Evolutionary conservation across 2,329 filamentous ascomycete genomes (phyloP).

Genomic region (Didymella lethalis): DNA sequence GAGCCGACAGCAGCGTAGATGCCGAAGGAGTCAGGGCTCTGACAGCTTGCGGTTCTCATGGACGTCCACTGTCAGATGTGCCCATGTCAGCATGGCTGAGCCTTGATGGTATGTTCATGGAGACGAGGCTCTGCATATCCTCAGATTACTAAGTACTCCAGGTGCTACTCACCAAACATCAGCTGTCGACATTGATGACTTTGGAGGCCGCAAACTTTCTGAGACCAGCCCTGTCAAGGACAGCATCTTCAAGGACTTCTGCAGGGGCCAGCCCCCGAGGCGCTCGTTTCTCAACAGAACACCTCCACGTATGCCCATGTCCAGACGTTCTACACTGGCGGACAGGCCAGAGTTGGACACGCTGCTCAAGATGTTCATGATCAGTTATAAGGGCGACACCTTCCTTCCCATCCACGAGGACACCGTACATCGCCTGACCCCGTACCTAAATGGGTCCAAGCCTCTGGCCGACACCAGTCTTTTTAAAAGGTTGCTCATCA

Average conservation of each 20-base stretch:
- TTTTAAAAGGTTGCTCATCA: conserved; percentile 29
- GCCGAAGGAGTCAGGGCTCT: neutral
- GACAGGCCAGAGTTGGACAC: conserved; percentile 29
- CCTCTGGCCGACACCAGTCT: conserved; percentile 22
- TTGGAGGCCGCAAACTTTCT: neutral
- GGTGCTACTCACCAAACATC: neutral
- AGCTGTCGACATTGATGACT: neutral
- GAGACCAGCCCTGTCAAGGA: neutral
- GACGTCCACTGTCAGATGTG: neutral
- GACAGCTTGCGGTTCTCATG: neutral
- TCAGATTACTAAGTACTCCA: conserved; percentile 3
- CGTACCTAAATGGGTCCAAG: conserved; percentile 24
- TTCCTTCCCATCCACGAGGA: conserved; percentile 23
- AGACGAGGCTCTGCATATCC: neutral
- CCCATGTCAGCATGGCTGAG: neutral
- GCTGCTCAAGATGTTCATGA: conserved; percentile 15
- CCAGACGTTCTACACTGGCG: conserved; percentile 24
- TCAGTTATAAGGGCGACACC: conserved; percentile 10
- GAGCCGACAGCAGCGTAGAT: neutral
- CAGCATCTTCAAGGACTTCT: conserved; percentile 8
- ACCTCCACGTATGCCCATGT: conserved; percentile 8
- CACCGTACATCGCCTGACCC: conserved; percentile 18
- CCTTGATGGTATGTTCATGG: neutral
- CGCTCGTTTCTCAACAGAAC: conserved; percentile 7
- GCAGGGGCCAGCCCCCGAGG: conserved; percentile 14